A percentile compares a stretch with the other conserved stretches of the same genome.
These are phyloP conservation scores for Nemania serpens DNA, from an alignment of 2,329 filamentous ascomycete genomes.

Conservation along the genomic window DNA sequence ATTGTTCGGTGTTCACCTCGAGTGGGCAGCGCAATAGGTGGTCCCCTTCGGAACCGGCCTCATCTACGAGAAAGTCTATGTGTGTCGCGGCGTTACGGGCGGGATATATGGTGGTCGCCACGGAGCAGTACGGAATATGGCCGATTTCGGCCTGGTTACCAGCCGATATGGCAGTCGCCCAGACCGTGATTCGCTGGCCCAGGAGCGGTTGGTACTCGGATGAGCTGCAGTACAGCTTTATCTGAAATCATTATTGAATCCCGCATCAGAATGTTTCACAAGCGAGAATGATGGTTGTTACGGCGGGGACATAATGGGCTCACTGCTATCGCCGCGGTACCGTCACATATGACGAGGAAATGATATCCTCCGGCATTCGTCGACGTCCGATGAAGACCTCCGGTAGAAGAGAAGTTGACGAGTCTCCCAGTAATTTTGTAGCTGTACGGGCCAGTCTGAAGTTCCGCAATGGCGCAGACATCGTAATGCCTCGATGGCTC, in stretches of 20 bases:
- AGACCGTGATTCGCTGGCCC: slow-evolving; percentile 60
- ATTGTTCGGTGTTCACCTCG: slow-evolving; percentile 41
- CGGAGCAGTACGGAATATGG: slow-evolving; percentile 47
- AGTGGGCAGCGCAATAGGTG: slow-evolving; percentile 52
- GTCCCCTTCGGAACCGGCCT: slow-evolving; percentile 44
- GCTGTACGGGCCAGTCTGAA: slow-evolving; percentile 54
- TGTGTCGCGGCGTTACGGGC: slow-evolving; percentile 59
- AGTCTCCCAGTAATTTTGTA: slow-evolving; percentile 60
- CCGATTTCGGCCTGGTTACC: slow-evolving; percentile 43
- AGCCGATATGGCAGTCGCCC: slow-evolving; percentile 60
- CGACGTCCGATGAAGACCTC: slow-evolving; percentile 48
- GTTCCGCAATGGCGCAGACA: slow-evolving; percentile 50
- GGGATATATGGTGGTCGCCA: slow-evolving; percentile 62
- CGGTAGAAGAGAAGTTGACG: slow-evolving; percentile 55
- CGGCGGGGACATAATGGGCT: slow-evolving; percentile 14
- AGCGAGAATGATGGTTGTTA: neutral
- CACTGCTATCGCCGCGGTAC: slow-evolving; percentile 58
- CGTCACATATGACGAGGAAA: slow-evolving; percentile 60
- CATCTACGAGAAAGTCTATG: slow-evolving; percentile 57
- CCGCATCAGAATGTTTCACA: neutral
- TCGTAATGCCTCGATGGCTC: slow-evolving; percentile 53
- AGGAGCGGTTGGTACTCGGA: slow-evolving; percentile 50
- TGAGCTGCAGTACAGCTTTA: slow-evolving; percentile 55
- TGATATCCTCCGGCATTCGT: slow-evolving; percentile 52
- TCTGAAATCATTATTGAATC: slow-evolving; percentile 38